Base-by-base conservation (phyloP, 345 rosid species). In the Clarkia xantiana region DNA sequence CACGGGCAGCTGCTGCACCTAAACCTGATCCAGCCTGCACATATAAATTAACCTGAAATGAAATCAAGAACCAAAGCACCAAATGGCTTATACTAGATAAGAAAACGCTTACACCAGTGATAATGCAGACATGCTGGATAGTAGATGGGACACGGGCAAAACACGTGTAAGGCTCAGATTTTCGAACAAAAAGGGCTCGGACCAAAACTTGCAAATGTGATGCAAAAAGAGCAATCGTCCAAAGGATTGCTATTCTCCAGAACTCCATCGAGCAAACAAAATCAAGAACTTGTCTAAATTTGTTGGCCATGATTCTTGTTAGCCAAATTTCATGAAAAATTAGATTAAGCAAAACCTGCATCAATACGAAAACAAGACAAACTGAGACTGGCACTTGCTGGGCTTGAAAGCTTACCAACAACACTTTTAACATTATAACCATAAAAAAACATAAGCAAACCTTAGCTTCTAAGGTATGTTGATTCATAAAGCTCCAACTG, bases 11-110 rank as follows among this genome's bases (percentile, higher is more conserved):
- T 1, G 88, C 88, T 11, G 73, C 79, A 17, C 97, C 97, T 25
- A 86, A 47, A 18, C 97, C 97, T 15, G 95, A 90, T 43, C 91
- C 77, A 61, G 91, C 88, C 97, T 86, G 58, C 50, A 62, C 44
- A 57, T 60, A 64, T 9, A 40, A 50, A 25, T 10, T 19, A 23
- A 62, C 10, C 42, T 22, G 18, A 40, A 15, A 11, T 29, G 38
- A 51, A 40, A 39, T 23, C 16, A 56, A 11, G 7, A 48, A 43
- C 16, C 3, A 14, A 12, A 49, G 14, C 11, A 8, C 9, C 0
- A 17, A 40, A 36, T 29, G 46, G 43, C 17, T 49, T 22, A 36
- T 20, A 15, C 18, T 17, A 0, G 50, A 41, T 3, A 29, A 58
- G 57, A 61, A 39, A 14, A 1, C 17, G 19, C 79, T 63, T 70